A percentile compares a stretch with the other conserved stretches of the same genome.
Evolutionary conservation across 2,329 filamentous ascomycete species (phyloP).

Genomic region (Penicillium sp.): DNA sequence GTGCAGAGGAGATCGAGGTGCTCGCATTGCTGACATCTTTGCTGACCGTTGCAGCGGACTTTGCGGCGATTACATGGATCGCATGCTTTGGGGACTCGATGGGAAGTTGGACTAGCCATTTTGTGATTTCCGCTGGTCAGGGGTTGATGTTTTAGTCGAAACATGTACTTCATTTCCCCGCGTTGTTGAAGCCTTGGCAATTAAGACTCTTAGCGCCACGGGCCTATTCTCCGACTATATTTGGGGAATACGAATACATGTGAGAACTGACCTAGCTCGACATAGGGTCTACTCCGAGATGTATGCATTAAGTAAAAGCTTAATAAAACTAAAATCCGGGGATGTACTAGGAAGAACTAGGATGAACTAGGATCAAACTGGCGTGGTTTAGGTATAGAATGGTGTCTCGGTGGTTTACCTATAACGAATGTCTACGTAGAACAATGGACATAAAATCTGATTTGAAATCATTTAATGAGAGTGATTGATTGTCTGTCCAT

Average conservation of each 20-base stretch:
- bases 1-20: conserved; percentile 48
- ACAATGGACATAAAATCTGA: too few relatives aligned
- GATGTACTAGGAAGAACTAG: not conserved
- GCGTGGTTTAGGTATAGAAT: too few relatives aligned
- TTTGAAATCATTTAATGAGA: too few relatives aligned
- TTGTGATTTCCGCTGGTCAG: not conserved
- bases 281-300: not conserved
- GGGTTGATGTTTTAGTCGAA: not conserved
- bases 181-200: conserved; percentile 5
- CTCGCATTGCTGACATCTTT: conserved; percentile 44
- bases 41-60: conserved; percentile 48
- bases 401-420: too few relatives aligned
- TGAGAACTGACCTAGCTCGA: not conserved
- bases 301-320: not conserved
- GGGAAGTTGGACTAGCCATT: conserved; percentile 2
- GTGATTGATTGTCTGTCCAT: not conserved
- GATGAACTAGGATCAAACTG: too few relatives aligned
- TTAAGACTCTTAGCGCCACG: not conserved
- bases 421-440: too few relatives aligned
- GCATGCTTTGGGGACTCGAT: conserved; percentile 36
- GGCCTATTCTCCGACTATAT: not conserved
- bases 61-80: conserved; percentile 49
- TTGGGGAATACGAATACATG: not conserved
- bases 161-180: conserved; percentile 5
- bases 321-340: not conserved